These are phyloP conservation scores for Suhomyces taliae DNA, from an alignment of 1,139 yeast species.

Conservation along the genomic window DNA sequence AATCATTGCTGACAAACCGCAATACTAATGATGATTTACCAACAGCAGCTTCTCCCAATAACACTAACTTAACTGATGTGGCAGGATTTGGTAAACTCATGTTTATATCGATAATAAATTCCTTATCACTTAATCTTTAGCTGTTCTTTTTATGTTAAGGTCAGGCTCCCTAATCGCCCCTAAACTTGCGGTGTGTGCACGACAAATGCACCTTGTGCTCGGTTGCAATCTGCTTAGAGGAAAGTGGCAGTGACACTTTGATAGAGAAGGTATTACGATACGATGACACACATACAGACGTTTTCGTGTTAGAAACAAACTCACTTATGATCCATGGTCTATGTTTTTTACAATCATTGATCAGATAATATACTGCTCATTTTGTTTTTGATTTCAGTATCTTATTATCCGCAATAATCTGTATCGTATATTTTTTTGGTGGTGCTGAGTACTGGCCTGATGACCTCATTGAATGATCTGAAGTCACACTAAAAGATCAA, in stretches of 20 bases:
- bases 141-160: neutral
- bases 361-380: no score
- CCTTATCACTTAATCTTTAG: neutral
- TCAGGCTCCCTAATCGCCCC: constrained; percentile 9
- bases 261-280: no score
- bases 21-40: constrained; percentile 93
- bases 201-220: neutral
- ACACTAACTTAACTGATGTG: constrained; percentile 83
- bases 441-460: no score
- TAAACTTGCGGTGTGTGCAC: neutral
- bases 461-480: no score
- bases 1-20: constrained; percentile 92
- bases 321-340: no score
- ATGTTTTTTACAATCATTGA: no score
- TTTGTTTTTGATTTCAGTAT: no score
- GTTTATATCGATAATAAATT: neutral
- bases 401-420: no score
- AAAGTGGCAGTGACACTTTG: neutral
- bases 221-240: neutral
- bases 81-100: constrained; percentile 47
- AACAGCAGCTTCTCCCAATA: constrained; percentile 96
- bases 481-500: no score
- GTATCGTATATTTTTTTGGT: no score
- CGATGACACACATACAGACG: neutral
- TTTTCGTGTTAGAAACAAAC: neutral